These are phyloP conservation scores for Stephania japonica DNA, from an alignment of 164 flowering plant species.

Conservation along the genomic window DNA sequence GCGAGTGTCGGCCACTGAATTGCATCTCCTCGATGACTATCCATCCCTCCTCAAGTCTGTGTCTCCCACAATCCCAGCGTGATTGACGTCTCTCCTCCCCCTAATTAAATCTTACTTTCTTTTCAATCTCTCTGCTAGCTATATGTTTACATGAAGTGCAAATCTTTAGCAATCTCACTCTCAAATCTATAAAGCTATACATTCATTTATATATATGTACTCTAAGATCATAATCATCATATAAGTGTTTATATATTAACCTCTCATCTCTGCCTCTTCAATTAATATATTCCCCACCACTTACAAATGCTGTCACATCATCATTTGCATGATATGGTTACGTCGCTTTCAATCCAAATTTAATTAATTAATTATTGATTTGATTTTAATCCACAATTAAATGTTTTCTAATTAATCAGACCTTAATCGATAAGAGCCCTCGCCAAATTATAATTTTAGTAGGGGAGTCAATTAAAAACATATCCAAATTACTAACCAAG, in stretches of 20 bases:
- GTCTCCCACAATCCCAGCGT: constrained; percentile 26
- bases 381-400: too few species aligned
- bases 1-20: constrained; percentile 23
- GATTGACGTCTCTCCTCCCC: constrained; percentile 23
- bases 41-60: constrained; percentile 11
- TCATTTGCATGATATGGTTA: neutral
- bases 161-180: constrained; percentile 14
- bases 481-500: too few species aligned
- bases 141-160: constrained; percentile 1
- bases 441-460: too few species aligned
- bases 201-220: too few species aligned
- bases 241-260: neutral
- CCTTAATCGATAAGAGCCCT: too few species aligned
- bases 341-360: neutral
- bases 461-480: too few species aligned
- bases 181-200: constrained; percentile 4
- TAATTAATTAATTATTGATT: too few species aligned
- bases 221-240: neutral
- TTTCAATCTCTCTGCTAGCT: neutral
- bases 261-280: neutral
- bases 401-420: too few species aligned
- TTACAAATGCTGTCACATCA: constrained; percentile 8
- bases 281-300: constrained; percentile 5
- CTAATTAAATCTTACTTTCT: constrained; percentile 5
- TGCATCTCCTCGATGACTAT: neutral